Evolutionary conservation across 148 eudicot genomes (phyloP).

Genomic region (Gaultheria prostrata): DNA sequence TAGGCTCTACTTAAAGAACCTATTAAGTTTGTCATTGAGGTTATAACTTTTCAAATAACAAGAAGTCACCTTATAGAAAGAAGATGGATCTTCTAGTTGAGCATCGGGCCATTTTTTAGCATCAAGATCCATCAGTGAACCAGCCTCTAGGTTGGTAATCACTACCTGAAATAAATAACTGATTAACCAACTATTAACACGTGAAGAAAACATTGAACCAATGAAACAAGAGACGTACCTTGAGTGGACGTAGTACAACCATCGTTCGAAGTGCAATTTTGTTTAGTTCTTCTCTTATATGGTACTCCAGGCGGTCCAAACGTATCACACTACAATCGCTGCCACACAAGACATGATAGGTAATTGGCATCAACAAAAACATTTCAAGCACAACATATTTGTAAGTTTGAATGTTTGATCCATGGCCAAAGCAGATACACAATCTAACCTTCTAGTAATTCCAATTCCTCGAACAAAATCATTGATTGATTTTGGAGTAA

Average conservation of each 20-base stretch:
- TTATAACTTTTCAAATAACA: background rate
- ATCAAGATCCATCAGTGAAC: slow-evolving; percentile 65
- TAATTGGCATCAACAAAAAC: background rate
- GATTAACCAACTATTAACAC: slow-evolving; percentile 15
- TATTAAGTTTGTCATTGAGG: background rate
- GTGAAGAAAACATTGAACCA: slow-evolving; percentile 8
- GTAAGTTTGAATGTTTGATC: background rate
- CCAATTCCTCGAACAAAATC: slow-evolving; percentile 92
- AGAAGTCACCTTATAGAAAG: slow-evolving; percentile 66
- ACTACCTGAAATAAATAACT: slow-evolving; percentile 52
- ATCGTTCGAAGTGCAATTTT: slow-evolving; percentile 71
- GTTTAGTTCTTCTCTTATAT: slow-evolving; percentile 88
- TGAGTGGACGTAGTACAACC: slow-evolving; percentile 85
- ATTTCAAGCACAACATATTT: background rate
- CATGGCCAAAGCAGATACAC: background rate
- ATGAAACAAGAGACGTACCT: slow-evolving; percentile 47
- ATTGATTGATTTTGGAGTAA: slow-evolving; percentile 78
- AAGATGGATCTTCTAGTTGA: slow-evolving; percentile 61
- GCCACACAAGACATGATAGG: slow-evolving; percentile 22
- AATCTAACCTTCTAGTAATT: slow-evolving; percentile 78
- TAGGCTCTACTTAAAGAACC: background rate
- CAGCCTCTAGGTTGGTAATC: slow-evolving; percentile 81
- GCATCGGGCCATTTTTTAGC: slow-evolving; percentile 99
- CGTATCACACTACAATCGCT: slow-evolving; percentile 83
- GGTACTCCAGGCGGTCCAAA: slow-evolving; percentile 75